Conservation (phyloP, 257 asterid species). For the Cordia subcordata region DNA sequence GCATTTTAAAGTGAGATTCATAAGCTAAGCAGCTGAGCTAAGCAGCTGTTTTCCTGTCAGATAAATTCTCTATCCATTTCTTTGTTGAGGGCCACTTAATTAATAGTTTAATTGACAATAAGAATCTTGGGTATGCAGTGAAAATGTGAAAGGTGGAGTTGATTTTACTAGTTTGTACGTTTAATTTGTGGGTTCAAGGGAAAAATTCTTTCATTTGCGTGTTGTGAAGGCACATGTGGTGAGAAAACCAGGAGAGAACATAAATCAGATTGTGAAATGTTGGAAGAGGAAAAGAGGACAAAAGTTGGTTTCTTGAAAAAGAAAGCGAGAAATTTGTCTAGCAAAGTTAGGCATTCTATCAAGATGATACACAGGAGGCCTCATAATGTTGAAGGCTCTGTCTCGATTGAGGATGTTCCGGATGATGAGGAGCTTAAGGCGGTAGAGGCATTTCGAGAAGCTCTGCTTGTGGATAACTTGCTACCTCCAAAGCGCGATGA, state of each 20-base stretch:
- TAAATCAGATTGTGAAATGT: constrained; percentile 24
- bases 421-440: constrained; percentile 39
- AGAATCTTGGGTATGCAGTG: too few species aligned
- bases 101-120: too few species aligned
- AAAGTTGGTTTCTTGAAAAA: constrained; percentile 30
- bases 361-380: constrained; percentile 25
- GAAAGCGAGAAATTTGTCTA: constrained; percentile 33
- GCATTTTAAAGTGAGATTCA: too few species aligned
- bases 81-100: too few species aligned
- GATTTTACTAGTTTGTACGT: too few species aligned
- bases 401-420: constrained; percentile 27
- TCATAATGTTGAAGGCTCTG: constrained; percentile 20
- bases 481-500: constrained; percentile 63
- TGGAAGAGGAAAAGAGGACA: constrained; percentile 31
- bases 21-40: too few species aligned
- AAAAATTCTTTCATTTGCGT: constrained; percentile 23
- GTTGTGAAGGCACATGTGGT: constrained; percentile 20
- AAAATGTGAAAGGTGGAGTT: too few species aligned
- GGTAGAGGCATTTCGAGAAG: constrained; percentile 54
- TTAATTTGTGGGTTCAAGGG: constrained; percentile 2
- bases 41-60: too few species aligned
- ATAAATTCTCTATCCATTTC: too few species aligned
- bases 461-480: constrained; percentile 42
- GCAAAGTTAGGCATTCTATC: constrained; percentile 29
- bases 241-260: constrained; percentile 30